Conservation (phyloP, 2,329 filamentous ascomycete species). For the Aspergillus arachidicola region DNA sequence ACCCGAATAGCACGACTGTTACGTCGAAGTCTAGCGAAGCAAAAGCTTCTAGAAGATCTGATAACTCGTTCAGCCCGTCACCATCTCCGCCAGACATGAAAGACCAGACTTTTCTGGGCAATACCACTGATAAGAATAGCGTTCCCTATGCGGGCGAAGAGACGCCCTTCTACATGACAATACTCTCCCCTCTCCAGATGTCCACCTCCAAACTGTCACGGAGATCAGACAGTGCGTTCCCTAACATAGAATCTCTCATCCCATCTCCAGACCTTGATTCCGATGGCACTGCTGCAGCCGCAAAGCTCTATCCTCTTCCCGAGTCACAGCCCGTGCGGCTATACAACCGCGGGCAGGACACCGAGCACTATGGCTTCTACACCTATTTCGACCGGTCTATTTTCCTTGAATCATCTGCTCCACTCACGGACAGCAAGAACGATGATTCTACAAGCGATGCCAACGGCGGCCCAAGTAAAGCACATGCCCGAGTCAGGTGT, state of each 20-base stretch:
- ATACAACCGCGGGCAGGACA: slow-evolving; percentile 76
- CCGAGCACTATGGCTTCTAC: slow-evolving; percentile 94
- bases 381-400: slow-evolving; percentile 87
- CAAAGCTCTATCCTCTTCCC: slow-evolving; percentile 71
- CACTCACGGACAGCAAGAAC: slow-evolving; percentile 46
- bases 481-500: slow-evolving; percentile 53
- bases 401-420: slow-evolving; percentile 67
- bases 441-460: slow-evolving; percentile 48
- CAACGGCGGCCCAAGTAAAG: slow-evolving; percentile 53
- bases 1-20: slow-evolving; percentile 64
- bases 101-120: slow-evolving; percentile 81
- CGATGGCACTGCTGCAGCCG: slow-evolving; percentile 73
- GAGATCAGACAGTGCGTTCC: slow-evolving; percentile 28
- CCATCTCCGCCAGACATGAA: slow-evolving; percentile 55
- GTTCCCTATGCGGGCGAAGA: slow-evolving; percentile 78
- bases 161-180: slow-evolving; percentile 84
- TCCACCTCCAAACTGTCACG: slow-evolving; percentile 45
- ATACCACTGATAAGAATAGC: slow-evolving; percentile 76
- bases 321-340: slow-evolving; percentile 76
- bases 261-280: slow-evolving; percentile 51
- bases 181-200: slow-evolving; percentile 53
- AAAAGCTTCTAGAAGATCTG: slow-evolving; percentile 30
- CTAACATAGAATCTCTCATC: slow-evolving; percentile 10
- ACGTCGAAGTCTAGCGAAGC: slow-evolving; percentile 37
- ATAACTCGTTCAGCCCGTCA: slow-evolving; percentile 44